Percentiles rank a stretch among this genome's conserved stretches.
Evolutionary conservation across 305 asterid genomes (phyloP).

Genomic region (Fraxinus platypoda): DNA sequence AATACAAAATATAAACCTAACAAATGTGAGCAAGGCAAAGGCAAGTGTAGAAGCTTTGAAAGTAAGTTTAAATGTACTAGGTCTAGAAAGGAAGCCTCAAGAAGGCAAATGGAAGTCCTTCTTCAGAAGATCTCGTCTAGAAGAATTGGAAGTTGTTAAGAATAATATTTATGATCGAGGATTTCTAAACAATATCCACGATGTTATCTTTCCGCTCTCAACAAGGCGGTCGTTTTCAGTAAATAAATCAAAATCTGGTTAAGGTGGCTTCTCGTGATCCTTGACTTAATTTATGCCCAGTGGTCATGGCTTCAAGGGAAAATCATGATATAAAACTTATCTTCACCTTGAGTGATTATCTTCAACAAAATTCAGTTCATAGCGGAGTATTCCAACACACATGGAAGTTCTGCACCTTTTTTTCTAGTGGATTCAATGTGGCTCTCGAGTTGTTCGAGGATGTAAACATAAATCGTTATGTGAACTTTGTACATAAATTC

Average conservation of each 20-base stretch:
- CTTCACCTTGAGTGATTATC: too few relatives aligned
- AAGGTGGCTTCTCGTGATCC: conserved; percentile 16
- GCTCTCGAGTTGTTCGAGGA: conserved; percentile 1
- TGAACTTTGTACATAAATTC: conserved; percentile 22
- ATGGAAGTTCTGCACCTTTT: background rate
- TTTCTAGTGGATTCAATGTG: background rate
- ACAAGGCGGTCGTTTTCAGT: conserved; percentile 53
- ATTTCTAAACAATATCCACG: conserved; percentile 48
- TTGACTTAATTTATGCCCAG: conserved; percentile 9
- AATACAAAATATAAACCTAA: too few relatives aligned
- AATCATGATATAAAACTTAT: conserved; percentile 7
- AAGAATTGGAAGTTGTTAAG: conserved; percentile 58
- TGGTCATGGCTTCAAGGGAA: background rate
- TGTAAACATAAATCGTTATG: conserved; percentile 10
- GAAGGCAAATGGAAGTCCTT: conserved; percentile 75
- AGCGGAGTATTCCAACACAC: background rate
- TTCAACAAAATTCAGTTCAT: background rate
- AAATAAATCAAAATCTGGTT: conserved; percentile 62
- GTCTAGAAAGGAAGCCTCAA: conserved; percentile 48
- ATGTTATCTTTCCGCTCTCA: conserved; percentile 68
- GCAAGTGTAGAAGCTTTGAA: conserved; percentile 78
- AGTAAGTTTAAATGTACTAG: conserved; percentile 60
- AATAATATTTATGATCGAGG: conserved; percentile 74
- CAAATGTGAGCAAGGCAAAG: conserved; percentile 78
- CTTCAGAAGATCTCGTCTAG: conserved; percentile 66